phyloP scores from a whole-genome alignment of 176 grass and related monocot species.

The Luzula sylvatica region DNA sequence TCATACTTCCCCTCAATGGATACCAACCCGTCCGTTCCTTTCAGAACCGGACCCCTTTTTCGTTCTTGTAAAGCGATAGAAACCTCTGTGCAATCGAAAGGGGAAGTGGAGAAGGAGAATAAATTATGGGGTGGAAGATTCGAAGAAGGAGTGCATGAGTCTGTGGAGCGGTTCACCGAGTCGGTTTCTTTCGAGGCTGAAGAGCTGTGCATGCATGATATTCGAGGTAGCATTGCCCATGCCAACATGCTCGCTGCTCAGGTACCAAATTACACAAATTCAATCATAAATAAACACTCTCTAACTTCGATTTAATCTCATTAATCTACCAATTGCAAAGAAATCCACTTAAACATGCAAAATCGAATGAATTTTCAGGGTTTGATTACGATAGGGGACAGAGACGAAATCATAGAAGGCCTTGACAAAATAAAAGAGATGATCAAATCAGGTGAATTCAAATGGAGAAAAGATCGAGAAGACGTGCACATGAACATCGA shows the following conservation, averaged over 20 bases:
- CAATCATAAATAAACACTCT: no score
- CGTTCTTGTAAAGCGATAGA: neutral
- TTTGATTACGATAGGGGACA: constrained; percentile 64
- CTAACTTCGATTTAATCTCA: no score
- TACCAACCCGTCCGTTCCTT: neutral
- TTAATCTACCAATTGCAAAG: neutral
- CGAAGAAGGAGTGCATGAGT: constrained; percentile 73
- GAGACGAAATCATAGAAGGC: constrained; percentile 58
- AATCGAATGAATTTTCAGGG: no score
- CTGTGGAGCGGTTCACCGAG: constrained; percentile 85
- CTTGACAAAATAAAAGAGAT: constrained; percentile 61
- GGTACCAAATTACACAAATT: constrained; percentile 23
- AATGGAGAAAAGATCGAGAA: constrained; percentile 86
- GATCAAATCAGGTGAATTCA: constrained; percentile 72
- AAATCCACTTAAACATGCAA: neutral
- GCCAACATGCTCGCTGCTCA: constrained; percentile 76
- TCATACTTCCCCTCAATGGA: neutral
- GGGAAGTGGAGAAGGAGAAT: constrained; percentile 42
- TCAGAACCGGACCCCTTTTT: neutral
- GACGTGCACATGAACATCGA: constrained; percentile 99
- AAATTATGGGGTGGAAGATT: constrained; percentile 88
- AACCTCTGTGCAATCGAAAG: neutral
- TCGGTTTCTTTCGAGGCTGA: constrained; percentile 88
- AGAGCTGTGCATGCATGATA: constrained; percentile 91
- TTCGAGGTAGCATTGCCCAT: constrained; percentile 84